Percentiles rank a stretch among this genome's conserved stretches.
Evolutionary conservation across 148 eudicot species (phyloP).

Genomic region (Amaranthus cruentus): DNA sequence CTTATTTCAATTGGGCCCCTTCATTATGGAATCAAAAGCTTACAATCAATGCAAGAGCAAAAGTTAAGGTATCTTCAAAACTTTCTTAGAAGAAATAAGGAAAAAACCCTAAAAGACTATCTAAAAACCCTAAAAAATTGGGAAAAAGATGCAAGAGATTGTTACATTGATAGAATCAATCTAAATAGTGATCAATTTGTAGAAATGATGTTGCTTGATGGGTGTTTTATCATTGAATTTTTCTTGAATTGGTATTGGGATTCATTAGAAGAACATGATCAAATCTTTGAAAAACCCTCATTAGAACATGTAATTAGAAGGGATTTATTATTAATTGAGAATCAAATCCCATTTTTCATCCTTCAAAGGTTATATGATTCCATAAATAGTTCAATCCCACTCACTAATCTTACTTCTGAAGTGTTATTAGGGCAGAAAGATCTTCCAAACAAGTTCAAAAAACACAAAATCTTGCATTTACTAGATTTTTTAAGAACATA

Average conservation of each 20-base stretch:
- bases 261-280: slow-evolving; percentile 23
- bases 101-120: slow-evolving; percentile 17
- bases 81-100: slow-evolving; percentile 28
- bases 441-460: slow-evolving; percentile 7
- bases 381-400: not conserved
- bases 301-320: slow-evolving; percentile 32
- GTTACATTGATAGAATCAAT: slow-evolving; percentile 19
- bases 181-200: slow-evolving; percentile 27
- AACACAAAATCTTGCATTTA: slow-evolving; percentile 14
- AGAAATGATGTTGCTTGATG: slow-evolving; percentile 31
- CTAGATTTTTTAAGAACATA: slow-evolving; percentile 22
- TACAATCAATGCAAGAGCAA: slow-evolving; percentile 18
- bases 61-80: slow-evolving; percentile 23
- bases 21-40: slow-evolving; percentile 11
- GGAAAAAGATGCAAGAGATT: slow-evolving; percentile 28
- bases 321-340: slow-evolving; percentile 29
- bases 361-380: slow-evolving; percentile 24
- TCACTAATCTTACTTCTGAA: slow-evolving; percentile 23
- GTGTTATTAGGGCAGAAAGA: slow-evolving; percentile 18
- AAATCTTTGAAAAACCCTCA: slow-evolving; percentile 31
- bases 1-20: slow-evolving; percentile 26
- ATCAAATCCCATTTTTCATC: slow-evolving; percentile 29
- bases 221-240: slow-evolving; percentile 33
- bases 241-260: slow-evolving; percentile 34
- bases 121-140: slow-evolving; percentile 24